phyloP scores from a whole-genome alignment of 148 eudicot genomes.

The Silene uniflora region DNA sequence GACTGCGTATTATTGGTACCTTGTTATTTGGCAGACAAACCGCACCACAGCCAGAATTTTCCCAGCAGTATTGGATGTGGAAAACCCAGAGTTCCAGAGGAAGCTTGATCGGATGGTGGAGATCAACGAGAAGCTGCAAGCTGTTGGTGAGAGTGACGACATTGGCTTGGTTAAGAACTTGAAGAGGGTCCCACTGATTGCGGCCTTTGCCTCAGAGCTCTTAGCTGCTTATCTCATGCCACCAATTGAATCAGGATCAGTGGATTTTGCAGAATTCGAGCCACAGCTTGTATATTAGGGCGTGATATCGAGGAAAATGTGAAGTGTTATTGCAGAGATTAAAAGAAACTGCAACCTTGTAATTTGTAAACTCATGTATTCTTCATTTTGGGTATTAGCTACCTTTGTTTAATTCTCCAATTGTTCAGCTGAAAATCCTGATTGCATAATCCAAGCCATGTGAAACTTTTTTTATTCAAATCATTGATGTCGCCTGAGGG shows the following conservation, averaged over 20 bases:
- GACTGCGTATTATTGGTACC: constrained; percentile 1
- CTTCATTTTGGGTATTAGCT: constrained; percentile 17
- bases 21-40: constrained; percentile 61
- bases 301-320: constrained; percentile 18
- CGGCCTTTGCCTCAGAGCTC: constrained; percentile 76
- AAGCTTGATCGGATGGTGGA: constrained; percentile 89
- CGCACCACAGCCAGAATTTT: constrained; percentile 98
- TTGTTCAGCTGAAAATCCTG: neutral
- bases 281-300: constrained; percentile 82
- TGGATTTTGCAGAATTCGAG: constrained; percentile 91
- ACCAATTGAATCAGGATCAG: constrained; percentile 94
- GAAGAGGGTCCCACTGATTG: constrained; percentile 81
- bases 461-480: no score
- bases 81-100: constrained; percentile 97
- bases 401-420: neutral
- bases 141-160: constrained; percentile 56
- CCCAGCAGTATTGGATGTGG: constrained; percentile 97
- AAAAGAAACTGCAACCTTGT: constrained; percentile 12
- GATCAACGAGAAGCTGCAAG: constrained; percentile 58
- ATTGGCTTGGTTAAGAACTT: constrained; percentile 77
- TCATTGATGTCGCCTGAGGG: neutral
- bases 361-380: constrained; percentile 26
- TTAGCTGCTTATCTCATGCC: constrained; percentile 95
- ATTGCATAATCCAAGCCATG: neutral
- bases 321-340: constrained; percentile 20